Evolutionary conservation across 1,139 yeast species (phyloP).

Genomic region (Keqinozyma sinolaborantium): DNA sequence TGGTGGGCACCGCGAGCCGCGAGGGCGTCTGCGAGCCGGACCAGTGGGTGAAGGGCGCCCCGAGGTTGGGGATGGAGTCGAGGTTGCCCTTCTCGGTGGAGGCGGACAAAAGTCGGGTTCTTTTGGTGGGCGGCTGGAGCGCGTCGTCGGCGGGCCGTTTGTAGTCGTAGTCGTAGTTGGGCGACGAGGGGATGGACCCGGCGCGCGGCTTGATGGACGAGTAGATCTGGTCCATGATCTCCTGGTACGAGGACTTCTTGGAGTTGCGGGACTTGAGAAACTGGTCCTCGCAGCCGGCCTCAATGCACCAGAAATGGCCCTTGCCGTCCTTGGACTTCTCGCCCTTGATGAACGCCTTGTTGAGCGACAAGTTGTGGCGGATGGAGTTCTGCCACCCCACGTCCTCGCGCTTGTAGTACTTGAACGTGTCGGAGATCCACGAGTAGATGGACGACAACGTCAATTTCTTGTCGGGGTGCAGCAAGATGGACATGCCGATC

Average conservation of each 20-base stretch:
- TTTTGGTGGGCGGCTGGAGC: slow-evolving; percentile 10
- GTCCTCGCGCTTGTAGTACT: slow-evolving; percentile 78
- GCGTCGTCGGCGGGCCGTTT: slow-evolving; percentile 10
- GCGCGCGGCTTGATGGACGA: slow-evolving; percentile 8
- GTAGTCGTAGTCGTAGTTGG: slow-evolving; percentile 15
- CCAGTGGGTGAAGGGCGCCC: slow-evolving; percentile 27
- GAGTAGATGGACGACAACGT: slow-evolving; percentile 88
- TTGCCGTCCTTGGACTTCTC: slow-evolving; percentile 94
- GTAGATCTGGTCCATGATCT: slow-evolving; percentile 43
- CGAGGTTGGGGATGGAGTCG: slow-evolving; percentile 29
- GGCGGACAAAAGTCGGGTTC: slow-evolving; percentile 7
- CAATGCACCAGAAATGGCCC: slow-evolving; percentile 96
- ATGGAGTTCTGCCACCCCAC: slow-evolving; percentile 95
- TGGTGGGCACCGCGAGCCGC: slow-evolving; percentile 1
- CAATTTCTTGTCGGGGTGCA: slow-evolving; percentile 74
- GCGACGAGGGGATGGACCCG: slow-evolving; percentile 33
- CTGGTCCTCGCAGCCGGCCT: slow-evolving; percentile 75
- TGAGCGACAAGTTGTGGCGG: slow-evolving; percentile 78
- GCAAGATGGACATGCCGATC: slow-evolving; percentile 89
- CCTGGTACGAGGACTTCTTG: slow-evolving; percentile 43
- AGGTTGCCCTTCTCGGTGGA: slow-evolving; percentile 9
- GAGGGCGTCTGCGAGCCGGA: slow-evolving; percentile 7
- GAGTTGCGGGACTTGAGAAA: slow-evolving; percentile 64
- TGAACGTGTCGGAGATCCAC: slow-evolving; percentile 90
- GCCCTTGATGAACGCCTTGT: slow-evolving; percentile 85